Evolutionary conservation across 306 rosid species (phyloP).

Genomic region (apple (Malus domestica)): DNA sequence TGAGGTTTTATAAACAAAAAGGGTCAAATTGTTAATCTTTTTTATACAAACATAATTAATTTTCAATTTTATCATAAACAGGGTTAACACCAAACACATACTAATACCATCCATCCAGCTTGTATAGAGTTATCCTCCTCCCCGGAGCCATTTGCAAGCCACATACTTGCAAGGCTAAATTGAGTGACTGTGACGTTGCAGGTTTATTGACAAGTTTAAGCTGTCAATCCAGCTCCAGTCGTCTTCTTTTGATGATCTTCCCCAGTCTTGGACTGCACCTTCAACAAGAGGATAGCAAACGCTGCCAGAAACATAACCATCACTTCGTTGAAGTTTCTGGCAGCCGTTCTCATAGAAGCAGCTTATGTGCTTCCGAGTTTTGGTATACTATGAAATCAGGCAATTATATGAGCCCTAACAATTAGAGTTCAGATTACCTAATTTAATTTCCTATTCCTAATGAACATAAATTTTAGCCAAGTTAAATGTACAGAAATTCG

Average conservation of each 20-base stretch:
- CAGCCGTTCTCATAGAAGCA: slow-evolving; percentile 2
- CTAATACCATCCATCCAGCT: slow-evolving; percentile 18
- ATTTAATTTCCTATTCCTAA: neutral
- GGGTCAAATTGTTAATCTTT: neutral
- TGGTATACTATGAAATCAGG: neutral
- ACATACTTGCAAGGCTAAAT: slow-evolving; percentile 12
- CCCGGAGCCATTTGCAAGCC: neutral
- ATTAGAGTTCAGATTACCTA: neutral
- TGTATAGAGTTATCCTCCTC: neutral
- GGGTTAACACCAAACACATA: neutral
- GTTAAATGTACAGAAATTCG: neutral
- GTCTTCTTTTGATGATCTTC: slow-evolving; percentile 6
- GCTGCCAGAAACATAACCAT: neutral
- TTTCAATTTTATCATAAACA: neutral
- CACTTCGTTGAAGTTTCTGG: neutral
- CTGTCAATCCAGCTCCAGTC: slow-evolving; percentile 12
- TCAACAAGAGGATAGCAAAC: neutral
- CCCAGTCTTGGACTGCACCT: slow-evolving; percentile 13
- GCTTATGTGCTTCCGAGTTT: neutral
- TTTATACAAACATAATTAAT: neutral
- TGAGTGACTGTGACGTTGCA: neutral
- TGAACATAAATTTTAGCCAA: neutral
- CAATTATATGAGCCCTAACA: neutral
- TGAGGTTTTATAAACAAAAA: slow-evolving; percentile 6
- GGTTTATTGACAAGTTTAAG: slow-evolving; percentile 21